phyloP scores from a whole-genome alignment of 2,329 filamentous ascomycete genomes.

The Coniochaeta sp. region DNA sequence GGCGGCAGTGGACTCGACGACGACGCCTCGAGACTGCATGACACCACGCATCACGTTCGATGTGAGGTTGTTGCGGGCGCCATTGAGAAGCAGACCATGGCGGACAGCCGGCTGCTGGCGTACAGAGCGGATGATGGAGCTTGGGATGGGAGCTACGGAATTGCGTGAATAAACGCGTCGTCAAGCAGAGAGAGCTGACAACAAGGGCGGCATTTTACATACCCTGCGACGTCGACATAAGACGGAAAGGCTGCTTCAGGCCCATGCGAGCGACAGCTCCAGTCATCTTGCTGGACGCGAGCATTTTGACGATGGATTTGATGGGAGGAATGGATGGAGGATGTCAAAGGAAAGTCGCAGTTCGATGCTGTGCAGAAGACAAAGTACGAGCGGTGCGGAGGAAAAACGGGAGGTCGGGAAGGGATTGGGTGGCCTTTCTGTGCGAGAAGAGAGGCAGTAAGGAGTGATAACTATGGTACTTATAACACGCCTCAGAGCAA shows the following conservation, averaged over 20 bases:
- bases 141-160: conserved; percentile 14
- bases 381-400: background rate
- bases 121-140: conserved; percentile 16
- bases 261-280: conserved; percentile 14
- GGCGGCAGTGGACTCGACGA: conserved; percentile 53
- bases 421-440: background rate
- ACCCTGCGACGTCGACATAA: conserved; percentile 13
- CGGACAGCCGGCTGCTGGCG: conserved; percentile 10
- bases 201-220: conserved; percentile 8
- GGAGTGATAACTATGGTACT: background rate
- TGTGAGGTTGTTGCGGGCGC: conserved; percentile 56
- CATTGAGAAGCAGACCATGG: conserved; percentile 43
- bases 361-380: background rate
- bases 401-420: background rate
- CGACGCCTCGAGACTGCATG: conserved; percentile 58
- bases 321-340: conserved; percentile 1
- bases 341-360: background rate
- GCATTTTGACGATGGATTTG: conserved; percentile 10
- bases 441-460: background rate
- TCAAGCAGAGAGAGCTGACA: conserved; percentile 5
- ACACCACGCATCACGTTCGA: conserved; percentile 62
- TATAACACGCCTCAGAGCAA: background rate
- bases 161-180: conserved; percentile 8
- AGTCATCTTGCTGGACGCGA: conserved; percentile 13
- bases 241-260: conserved; percentile 12